phyloP scores from a whole-genome alignment of 495 filamentous ascomycete genomes.

The Pseudevernia furfuracea region DNA sequence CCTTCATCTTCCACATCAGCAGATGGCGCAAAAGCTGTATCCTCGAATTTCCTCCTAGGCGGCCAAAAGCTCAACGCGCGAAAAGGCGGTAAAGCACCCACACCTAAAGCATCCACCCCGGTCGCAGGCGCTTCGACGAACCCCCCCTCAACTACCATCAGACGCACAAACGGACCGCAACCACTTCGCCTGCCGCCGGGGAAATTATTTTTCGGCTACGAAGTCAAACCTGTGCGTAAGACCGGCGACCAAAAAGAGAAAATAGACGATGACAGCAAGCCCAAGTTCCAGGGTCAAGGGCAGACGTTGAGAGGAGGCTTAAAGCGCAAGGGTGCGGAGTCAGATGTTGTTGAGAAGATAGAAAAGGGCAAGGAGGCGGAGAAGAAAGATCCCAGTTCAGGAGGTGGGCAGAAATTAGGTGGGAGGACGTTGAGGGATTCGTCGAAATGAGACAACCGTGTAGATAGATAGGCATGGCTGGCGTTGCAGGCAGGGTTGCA shows the following conservation, averaged over 20 bases:
- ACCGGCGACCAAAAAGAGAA: slow-evolving; percentile 58
- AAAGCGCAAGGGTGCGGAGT: slow-evolving; percentile 42
- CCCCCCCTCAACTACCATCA: slow-evolving; percentile 36
- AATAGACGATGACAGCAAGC: slow-evolving; percentile 55
- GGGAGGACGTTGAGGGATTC: slow-evolving; percentile 20
- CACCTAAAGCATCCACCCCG: slow-evolving; percentile 74
- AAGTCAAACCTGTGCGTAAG: slow-evolving; percentile 78
- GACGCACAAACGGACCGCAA: slow-evolving; percentile 69
- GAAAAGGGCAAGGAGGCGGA: slow-evolving; percentile 32
- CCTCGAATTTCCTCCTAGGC: slow-evolving; percentile 66
- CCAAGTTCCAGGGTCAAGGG: slow-evolving; percentile 78
- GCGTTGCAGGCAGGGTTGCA: slow-evolving; percentile 6
- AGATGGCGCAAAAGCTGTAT: slow-evolving; percentile 53
- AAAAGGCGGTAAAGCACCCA: slow-evolving; percentile 69
- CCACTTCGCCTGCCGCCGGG: slow-evolving; percentile 79
- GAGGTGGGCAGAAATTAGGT: slow-evolving; percentile 16
- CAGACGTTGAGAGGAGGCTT: slow-evolving; percentile 69
- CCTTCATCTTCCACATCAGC: slow-evolving; percentile 60
- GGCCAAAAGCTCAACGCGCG: slow-evolving; percentile 75
- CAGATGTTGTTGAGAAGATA: slow-evolving; percentile 16
- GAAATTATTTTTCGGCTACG: slow-evolving; percentile 93
- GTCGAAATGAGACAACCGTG: slow-evolving; percentile 2
- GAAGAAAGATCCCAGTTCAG: slow-evolving; percentile 20
- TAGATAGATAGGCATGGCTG: background rate
- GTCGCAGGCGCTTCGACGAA: slow-evolving; percentile 62